phyloP scores from a whole-genome alignment of 1,284 basidiomycete species.

The Singerocomus inundabilis region DNA sequence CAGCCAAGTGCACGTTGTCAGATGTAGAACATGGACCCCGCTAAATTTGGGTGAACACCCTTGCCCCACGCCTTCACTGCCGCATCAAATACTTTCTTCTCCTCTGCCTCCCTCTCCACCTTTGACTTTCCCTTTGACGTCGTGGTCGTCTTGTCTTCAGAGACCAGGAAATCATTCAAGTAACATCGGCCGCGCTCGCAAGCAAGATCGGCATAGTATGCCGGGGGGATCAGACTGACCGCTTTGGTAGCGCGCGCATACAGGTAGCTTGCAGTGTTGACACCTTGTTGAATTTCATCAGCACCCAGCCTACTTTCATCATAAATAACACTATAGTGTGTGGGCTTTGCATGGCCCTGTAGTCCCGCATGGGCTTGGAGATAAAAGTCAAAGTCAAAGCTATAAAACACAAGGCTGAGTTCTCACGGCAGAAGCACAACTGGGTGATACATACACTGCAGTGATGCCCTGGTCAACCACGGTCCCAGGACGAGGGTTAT shows the following conservation, averaged over 20 bases:
- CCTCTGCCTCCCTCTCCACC: conserved; percentile 40
- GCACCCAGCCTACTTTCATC: conserved; percentile 64
- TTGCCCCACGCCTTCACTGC: conserved; percentile 59
- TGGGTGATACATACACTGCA: conserved; percentile 46
- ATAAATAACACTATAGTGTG: conserved; percentile 74
- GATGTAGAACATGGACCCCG: conserved; percentile 72
- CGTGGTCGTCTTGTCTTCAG: conserved; percentile 44
- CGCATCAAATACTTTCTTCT: conserved; percentile 43
- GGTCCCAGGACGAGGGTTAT: conserved; percentile 73
- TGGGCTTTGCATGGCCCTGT: conserved; percentile 48
- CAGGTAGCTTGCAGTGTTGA: conserved; percentile 61
- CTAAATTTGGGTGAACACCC: conserved; percentile 58
- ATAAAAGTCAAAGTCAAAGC: conserved; percentile 75
- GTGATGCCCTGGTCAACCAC: conserved; percentile 75
- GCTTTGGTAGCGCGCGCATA: conserved; percentile 77
- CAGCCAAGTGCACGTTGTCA: conserved; percentile 34
- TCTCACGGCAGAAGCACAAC: background rate
- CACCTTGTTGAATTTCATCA: conserved; percentile 68
- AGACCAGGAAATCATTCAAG: conserved; percentile 58
- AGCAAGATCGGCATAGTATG: conserved; percentile 75
- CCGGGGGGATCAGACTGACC: conserved; percentile 72
- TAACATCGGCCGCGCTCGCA: conserved; percentile 73
- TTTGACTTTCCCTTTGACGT: conserved; percentile 24
- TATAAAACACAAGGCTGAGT: conserved; percentile 24
- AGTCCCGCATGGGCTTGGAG: conserved; percentile 64